Conservation (phyloP, 208 protist species). For the Polymyxa betae region DNA sequence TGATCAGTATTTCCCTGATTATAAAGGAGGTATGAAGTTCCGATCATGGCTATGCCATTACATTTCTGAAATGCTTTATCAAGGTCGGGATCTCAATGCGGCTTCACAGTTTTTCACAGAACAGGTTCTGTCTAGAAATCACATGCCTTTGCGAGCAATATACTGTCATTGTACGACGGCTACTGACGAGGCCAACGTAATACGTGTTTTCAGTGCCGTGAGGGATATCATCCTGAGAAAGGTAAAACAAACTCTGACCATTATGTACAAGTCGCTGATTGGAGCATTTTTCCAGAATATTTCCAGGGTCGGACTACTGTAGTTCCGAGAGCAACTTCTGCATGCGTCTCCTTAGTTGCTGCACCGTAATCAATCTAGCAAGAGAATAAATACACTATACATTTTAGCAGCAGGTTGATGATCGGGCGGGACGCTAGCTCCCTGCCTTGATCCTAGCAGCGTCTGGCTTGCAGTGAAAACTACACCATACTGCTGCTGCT, state of each 20-base stretch:
- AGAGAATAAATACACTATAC: too few relatives aligned
- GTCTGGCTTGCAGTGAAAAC: too few relatives aligned
- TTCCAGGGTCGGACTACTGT: too few relatives aligned
- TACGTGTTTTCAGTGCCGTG: constrained; percentile 20
- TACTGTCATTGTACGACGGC: constrained; percentile 43
- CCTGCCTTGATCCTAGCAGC: too few relatives aligned
- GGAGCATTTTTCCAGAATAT: too few relatives aligned
- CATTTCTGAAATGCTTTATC: not conserved
- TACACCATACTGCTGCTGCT: too few relatives aligned
- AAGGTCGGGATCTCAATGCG: not conserved
- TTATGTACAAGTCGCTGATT: too few relatives aligned
- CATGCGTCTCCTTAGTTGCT: too few relatives aligned
- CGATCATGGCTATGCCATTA: not conserved
- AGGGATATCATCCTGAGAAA: constrained; percentile 46
- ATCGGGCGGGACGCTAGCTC: too few relatives aligned
- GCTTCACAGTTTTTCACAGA: constrained; percentile 15
- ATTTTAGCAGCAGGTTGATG: too few relatives aligned
- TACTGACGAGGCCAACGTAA: constrained; percentile 54
- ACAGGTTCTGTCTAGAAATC: constrained; percentile 2
- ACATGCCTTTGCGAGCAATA: not conserved
- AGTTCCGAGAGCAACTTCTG: too few relatives aligned
- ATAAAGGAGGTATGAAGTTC: constrained; percentile 8
- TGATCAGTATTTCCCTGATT: constrained; percentile 9
- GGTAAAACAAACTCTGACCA: not conserved
- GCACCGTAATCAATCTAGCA: too few relatives aligned